A percentile compares a stretch with the other conserved stretches of the same genome.
phyloP scores from a whole-genome alignment of 2,329 filamentous ascomycete species.

The Neonectria coccinea region DNA sequence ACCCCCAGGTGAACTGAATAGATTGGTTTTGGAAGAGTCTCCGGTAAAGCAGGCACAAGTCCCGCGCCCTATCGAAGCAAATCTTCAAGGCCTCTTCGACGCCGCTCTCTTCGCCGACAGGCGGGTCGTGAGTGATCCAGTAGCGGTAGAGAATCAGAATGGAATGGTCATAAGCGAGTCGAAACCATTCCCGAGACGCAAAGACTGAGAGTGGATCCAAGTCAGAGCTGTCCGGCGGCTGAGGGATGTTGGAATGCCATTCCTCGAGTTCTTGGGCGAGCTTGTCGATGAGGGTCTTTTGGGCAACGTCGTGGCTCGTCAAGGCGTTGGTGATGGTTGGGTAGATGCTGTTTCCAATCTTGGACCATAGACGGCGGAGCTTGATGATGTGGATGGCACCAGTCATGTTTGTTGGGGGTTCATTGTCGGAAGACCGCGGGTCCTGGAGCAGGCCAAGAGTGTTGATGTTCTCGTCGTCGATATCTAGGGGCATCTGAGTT shows the following conservation, averaged over 20 bases:
- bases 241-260: constrained; percentile 41
- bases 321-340: constrained; percentile 24
- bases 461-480: constrained; percentile 35
- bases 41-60: constrained; percentile 52
- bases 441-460: constrained; percentile 24
- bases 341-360: constrained; percentile 45
- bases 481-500: constrained; percentile 26
- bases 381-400: constrained; percentile 47
- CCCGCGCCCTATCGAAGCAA: constrained; percentile 33
- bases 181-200: constrained; percentile 53
- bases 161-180: constrained; percentile 53
- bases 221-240: constrained; percentile 24
- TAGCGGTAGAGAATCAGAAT: constrained; percentile 53
- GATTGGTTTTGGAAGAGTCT: constrained; percentile 47
- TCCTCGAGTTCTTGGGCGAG: constrained; percentile 44
- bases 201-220: constrained; percentile 47
- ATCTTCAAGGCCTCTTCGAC: constrained; percentile 29
- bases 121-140: constrained; percentile 38
- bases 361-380: constrained; percentile 47
- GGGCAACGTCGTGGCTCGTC: constrained; percentile 21
- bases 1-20: constrained; percentile 48
- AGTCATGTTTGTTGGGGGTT: constrained; percentile 46
- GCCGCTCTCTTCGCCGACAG: constrained; percentile 29
- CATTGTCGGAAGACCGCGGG: constrained; percentile 20
- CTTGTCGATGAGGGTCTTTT: constrained; percentile 33